Conservation (phyloP, 768 basidiomycete genomes). For the Lenzites betulinus region DNA sequence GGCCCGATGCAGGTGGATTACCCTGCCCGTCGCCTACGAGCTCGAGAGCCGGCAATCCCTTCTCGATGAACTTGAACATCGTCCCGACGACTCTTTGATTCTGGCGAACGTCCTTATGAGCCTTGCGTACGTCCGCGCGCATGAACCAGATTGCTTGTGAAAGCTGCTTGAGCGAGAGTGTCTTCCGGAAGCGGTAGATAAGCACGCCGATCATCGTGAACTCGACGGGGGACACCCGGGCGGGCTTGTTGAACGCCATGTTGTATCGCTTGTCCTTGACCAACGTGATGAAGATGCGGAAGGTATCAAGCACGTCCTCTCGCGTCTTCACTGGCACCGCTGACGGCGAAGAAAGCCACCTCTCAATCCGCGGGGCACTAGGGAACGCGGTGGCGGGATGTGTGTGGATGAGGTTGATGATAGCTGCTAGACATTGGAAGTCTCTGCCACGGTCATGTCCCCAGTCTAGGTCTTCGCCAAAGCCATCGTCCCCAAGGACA, state of each 20-base stretch:
- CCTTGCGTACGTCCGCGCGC: constrained; percentile 53
- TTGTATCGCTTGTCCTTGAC: constrained; percentile 40
- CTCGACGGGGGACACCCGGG: constrained; percentile 62
- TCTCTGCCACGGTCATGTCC: constrained; percentile 40
- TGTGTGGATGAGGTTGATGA: constrained; percentile 34
- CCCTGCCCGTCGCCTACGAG: constrained; percentile 14
- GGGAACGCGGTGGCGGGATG: constrained; percentile 22
- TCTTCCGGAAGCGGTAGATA: constrained; percentile 48
- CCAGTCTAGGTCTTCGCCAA: constrained; percentile 40
- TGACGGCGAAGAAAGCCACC: constrained; percentile 26
- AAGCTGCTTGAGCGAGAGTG: constrained; percentile 40
- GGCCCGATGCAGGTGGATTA: constrained; percentile 8
- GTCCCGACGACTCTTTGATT: constrained; percentile 59
- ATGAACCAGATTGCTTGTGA: constrained; percentile 50
- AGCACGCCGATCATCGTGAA: constrained; percentile 61
- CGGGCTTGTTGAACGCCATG: constrained; percentile 40
- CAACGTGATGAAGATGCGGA: constrained; percentile 49
- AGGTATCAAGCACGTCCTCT: constrained; percentile 44
- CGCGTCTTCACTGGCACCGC: constrained; percentile 35
- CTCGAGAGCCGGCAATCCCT: neutral
- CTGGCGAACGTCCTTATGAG: constrained; percentile 63
- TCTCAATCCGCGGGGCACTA: constrained; percentile 28
- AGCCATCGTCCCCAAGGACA: constrained; percentile 45
- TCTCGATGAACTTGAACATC: constrained; percentile 54
- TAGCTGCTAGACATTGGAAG: constrained; percentile 37